A percentile compares a stretch with the other conserved stretches of the same genome.
These are phyloP conservation scores for Selaginella tamariscina DNA, from an alignment of 75 land plant genomes.

Conservation along the genomic window DNA sequence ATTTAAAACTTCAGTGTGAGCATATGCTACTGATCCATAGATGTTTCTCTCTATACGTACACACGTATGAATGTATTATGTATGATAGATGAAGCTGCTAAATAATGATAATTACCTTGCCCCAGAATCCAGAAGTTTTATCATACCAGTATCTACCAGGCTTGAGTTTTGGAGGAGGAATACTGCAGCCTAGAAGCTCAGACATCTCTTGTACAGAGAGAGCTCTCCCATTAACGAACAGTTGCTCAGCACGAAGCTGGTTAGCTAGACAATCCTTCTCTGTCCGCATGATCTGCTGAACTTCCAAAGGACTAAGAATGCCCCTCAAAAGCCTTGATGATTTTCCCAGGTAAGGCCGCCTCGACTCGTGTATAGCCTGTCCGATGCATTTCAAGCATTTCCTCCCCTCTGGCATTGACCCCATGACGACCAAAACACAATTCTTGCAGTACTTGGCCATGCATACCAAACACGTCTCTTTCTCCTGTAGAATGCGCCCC, in stretches of 20 bases:
- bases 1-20: neutral
- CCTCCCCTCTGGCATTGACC: constrained; percentile 98
- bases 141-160: constrained; percentile 98
- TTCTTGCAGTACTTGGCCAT: constrained; percentile 74
- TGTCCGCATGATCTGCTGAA: constrained; percentile 80
- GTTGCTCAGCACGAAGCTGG: constrained; percentile 64
- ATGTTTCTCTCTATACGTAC: no score
- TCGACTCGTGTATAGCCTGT: constrained; percentile 55
- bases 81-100: no score
- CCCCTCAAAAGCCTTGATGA: constrained; percentile 73
- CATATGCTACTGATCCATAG: no score
- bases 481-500: constrained; percentile 65
- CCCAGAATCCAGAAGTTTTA: constrained; percentile 96
- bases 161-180: constrained; percentile 70
- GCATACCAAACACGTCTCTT: constrained; percentile 84
- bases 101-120: constrained; percentile 92
- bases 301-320: constrained; percentile 57
- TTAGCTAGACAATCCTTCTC: constrained; percentile 81
- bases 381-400: constrained; percentile 89
- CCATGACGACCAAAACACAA: constrained; percentile 89
- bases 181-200: constrained; percentile 43
- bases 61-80: no score
- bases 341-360: constrained; percentile 63
- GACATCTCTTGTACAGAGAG: constrained; percentile 61
- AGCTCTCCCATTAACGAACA: constrained; percentile 61